Evolutionary conservation across 192 early-diverging fungal genomes (phyloP).

Genomic region (Podochytrium sp.): DNA sequence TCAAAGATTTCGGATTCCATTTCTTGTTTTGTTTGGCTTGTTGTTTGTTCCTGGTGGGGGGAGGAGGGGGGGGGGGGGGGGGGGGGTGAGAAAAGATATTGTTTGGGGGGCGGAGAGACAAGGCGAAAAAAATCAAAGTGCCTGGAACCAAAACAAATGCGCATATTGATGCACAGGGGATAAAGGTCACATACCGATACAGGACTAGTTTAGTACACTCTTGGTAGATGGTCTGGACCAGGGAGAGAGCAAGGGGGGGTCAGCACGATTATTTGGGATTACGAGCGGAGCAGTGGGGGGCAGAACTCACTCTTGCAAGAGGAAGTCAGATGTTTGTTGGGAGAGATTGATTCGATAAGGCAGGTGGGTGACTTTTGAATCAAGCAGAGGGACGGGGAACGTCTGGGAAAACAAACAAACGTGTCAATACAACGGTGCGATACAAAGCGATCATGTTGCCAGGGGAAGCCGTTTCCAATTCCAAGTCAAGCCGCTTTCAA

Average conservation of each 20-base stretch:
- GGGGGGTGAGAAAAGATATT: no score
- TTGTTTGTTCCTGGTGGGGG: neutral
- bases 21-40: neutral
- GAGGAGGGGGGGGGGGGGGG: neutral
- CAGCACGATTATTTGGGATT: no score
- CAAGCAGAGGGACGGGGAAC: neutral
- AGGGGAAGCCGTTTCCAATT: no score
- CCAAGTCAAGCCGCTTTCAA: no score
- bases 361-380: neutral
- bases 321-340: neutral
- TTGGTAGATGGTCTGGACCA: neutral
- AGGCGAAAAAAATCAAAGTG: neutral
- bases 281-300: no score
- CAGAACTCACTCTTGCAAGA: no score
- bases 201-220: slow-evolving; percentile 1
- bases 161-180: no score
- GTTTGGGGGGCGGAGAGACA: neutral
- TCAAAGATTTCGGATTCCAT: slow-evolving; percentile 30
- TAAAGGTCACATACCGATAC: neutral
- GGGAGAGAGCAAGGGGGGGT: neutral
- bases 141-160: no score
- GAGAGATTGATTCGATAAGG: neutral
- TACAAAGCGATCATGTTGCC: no score
- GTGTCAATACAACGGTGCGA: no score
- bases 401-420: no score